Evolutionary conservation across 2,329 filamentous ascomycete species (phyloP), one percentile per base, ranked within the genome.

Genomic region (Botrytis elliptica): DNA sequence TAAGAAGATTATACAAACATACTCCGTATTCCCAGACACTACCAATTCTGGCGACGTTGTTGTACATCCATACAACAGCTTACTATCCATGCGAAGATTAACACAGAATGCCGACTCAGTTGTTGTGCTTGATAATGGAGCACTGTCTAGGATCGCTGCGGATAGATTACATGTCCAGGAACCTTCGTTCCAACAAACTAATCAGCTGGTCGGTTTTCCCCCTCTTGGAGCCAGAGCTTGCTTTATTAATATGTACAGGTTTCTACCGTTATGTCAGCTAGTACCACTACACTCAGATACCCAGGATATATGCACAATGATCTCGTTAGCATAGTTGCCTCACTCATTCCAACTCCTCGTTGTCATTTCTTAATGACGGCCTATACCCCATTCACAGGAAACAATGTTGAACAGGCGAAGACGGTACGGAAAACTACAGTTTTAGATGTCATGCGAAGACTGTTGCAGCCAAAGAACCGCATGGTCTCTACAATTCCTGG

Each of bases 261-360:
- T 6, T 96, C 94, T 12, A 99, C 97, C 1, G 97, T 99, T 82
- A 99, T 99, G 96, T 98, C 95, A 52, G 96, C 96, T 57, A 97
- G 94, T 81, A 99, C 96, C 6, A 98, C 95, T 16, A 98, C 97
- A 3, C 89, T 99, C 69, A 90, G 96, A 81, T 99, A 99, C 82
- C 96, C 96, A 1, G 96, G 96, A 57, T 99, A 99, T 84, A 99
- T 99, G 96, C 96, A 99, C 86, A 99, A 99, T 83, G 96, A 99
- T 81, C 91, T 99, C 25, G 95, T 97, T 81, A 96, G 95, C 83
- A 98, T 99, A 79, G 88, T 99, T 74, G 96, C 97, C 38, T 97
- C 94, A 33, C 88, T 99, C 60, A 98, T 99, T 75, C 96, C 96
- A 2, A 99, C 95, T 0, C 97, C 96, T 16, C 91, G 96, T 78